Evolutionary conservation across 1,139 yeast species (phyloP), one percentile per base, ranked within the genome.

Genomic region (Candida pseudoviswanathii): DNA sequence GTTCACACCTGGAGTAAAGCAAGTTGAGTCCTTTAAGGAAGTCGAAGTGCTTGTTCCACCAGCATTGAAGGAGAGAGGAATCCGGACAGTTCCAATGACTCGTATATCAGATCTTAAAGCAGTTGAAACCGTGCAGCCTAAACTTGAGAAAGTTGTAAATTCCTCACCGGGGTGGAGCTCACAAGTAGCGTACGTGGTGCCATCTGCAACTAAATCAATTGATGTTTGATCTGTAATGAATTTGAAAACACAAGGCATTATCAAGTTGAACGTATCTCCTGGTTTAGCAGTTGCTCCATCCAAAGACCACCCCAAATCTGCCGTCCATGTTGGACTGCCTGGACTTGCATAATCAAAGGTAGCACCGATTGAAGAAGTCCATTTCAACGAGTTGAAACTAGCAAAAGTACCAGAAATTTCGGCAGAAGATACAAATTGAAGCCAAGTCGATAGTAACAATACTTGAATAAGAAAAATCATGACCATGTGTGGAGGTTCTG

Each of bases 311-410:
- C 51, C 48, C 5, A 68, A 45, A 0, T 55, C 54, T 2, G 64
- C 66, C 8, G 45, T 38, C 71, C 71, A 69, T 50, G 54, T 59
- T 1, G 68, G 66, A n/a, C n/a, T n/a, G n/a, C n/a, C n/a, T n/a
- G n/a, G n/a, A n/a, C n/a, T n/a, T n/a, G n/a, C n/a, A n/a, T n/a
- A n/a, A n/a, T n/a, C n/a, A n/a, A n/a, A n/a, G n/a, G n/a, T n/a
- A n/a, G n/a, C n/a, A n/a, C n/a, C n/a, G n/a, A n/a, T n/a, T n/a
- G n/a, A n/a, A n/a, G n/a, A n/a, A n/a, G n/a, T n/a, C n/a, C n/a
- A n/a, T n/a, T n/a, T n/a, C n/a, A n/a, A n/a, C n/a, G n/a, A n/a
- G n/a, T n/a, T n/a, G n/a, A n/a, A n/a, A n/a, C n/a, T n/a, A n/a
- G n/a, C n/a, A n/a, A n/a, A n/a, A n/a, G n/a, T n/a, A n/a, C n/a